Conservation (phyloP, 345 rosid species). For the Aegle marmelos region DNA sequence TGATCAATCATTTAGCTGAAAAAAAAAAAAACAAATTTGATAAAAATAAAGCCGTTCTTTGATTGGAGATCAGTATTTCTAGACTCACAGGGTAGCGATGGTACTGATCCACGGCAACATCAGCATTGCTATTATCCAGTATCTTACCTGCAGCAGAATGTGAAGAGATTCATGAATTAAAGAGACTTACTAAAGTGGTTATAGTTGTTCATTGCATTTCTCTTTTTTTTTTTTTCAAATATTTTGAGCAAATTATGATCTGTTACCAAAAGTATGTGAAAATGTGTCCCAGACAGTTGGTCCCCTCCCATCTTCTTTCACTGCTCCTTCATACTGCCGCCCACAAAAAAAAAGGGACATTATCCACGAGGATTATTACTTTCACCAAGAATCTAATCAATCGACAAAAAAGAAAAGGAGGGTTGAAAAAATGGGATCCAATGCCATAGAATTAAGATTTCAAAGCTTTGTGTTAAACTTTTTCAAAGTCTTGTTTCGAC, state of each 20-base stretch:
- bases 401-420: too few relatives aligned
- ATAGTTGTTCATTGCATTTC: not conserved
- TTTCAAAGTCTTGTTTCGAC: too few relatives aligned
- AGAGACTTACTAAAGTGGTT: too few relatives aligned
- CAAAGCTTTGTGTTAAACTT: too few relatives aligned
- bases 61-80: not conserved
- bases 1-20: not conserved
- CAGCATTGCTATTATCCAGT: slow-evolving; percentile 69
- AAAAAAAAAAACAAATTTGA: not conserved
- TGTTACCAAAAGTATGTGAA: slow-evolving; percentile 58
- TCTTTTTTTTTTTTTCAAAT: too few relatives aligned
- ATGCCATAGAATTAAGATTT: too few relatives aligned
- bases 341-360: not conserved
- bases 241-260: not conserved
- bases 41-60: not conserved
- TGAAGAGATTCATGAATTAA: too few relatives aligned
- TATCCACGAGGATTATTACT: too few relatives aligned
- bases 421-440: too few relatives aligned
- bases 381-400: too few relatives aligned
- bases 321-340: slow-evolving; percentile 86
- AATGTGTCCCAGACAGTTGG: slow-evolving; percentile 80
- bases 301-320: slow-evolving; percentile 86
- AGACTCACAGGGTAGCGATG: slow-evolving; percentile 66
- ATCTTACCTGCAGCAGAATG: slow-evolving; percentile 50
- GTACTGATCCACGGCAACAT: slow-evolving; percentile 88